Percentiles rank a stretch among this genome's conserved stretches.
Conservation (phyloP, 2,329 filamentous ascomycete genomes). For the Ceratocystis albifundus region DNA sequence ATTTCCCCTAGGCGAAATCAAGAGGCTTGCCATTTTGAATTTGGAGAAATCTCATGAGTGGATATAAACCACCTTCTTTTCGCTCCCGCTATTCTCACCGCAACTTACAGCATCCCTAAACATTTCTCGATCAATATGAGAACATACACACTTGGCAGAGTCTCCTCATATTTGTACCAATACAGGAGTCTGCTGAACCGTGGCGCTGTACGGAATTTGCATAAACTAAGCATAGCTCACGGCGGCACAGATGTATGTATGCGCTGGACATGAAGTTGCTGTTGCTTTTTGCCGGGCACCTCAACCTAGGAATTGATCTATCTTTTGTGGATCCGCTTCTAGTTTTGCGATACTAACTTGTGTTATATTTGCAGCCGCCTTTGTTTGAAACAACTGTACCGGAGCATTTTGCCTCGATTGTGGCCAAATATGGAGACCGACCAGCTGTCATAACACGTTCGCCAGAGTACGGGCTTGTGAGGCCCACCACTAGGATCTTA, state of each 20-base stretch:
- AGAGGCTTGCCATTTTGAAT: not conserved
- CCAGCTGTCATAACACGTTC: slow-evolving; percentile 45
- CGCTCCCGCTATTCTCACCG: not conserved
- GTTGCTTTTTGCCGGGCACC: not conserved
- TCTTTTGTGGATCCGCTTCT: not conserved
- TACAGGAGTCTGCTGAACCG: not conserved
- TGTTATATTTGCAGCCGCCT: slow-evolving; percentile 41
- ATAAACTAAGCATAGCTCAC: slow-evolving; percentile 17
- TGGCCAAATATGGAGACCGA: slow-evolving; percentile 52
- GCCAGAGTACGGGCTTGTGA: slow-evolving; percentile 26
- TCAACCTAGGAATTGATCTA: too few species aligned
- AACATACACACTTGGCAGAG: not conserved
- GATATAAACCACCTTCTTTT: not conserved
- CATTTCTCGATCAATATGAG: not conserved
- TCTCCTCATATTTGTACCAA: not conserved
- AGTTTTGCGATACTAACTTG: not conserved
- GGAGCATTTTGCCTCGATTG: slow-evolving; percentile 57
- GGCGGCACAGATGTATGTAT: slow-evolving; percentile 16
- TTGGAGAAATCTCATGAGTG: not conserved
- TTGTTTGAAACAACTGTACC: slow-evolving; percentile 58
- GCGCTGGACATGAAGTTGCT: not conserved
- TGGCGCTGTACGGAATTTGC: not conserved
- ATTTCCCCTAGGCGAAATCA: not conserved
- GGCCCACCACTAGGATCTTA: slow-evolving; percentile 49
- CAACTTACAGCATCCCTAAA: not conserved